phyloP scores from a whole-genome alignment of 2,329 filamentous ascomycete species.

The Fusarium foetens region DNA sequence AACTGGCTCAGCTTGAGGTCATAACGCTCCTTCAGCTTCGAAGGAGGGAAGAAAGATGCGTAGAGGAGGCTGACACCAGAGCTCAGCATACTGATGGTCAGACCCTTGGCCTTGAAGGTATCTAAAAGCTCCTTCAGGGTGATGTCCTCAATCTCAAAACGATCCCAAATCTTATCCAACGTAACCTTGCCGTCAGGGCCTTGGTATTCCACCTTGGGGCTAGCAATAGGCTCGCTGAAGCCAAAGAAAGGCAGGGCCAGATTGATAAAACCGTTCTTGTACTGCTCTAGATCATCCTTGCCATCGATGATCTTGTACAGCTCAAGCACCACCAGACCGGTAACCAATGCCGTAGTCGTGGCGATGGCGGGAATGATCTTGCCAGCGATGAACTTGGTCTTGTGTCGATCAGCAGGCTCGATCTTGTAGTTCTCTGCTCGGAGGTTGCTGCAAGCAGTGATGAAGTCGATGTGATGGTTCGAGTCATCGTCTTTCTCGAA shows the following conservation, averaged over 20 bases:
- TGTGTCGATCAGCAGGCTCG: slow-evolving; percentile 88
- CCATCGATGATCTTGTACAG: slow-evolving; percentile 97
- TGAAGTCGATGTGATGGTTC: slow-evolving; percentile 99
- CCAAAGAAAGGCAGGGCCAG: slow-evolving; percentile 96
- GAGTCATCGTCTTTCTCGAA: slow-evolving; percentile 99
- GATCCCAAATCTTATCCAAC: slow-evolving; percentile 97
- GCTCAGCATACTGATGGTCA: slow-evolving; percentile 91
- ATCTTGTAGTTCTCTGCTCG: slow-evolving; percentile 99
- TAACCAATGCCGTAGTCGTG: slow-evolving; percentile 95
- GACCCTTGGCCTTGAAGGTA: slow-evolving; percentile 81
- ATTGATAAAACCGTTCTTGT: slow-evolving; percentile 99
- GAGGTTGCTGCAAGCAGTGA: slow-evolving; percentile 95
- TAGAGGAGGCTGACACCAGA: slow-evolving; percentile 97
- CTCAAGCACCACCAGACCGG: slow-evolving; percentile 90
- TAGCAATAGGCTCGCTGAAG: slow-evolving; percentile 95
- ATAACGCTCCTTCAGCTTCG: slow-evolving; percentile 83
- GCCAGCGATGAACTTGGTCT: slow-evolving; percentile 99
- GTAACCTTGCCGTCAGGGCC: slow-evolving; percentile 81
- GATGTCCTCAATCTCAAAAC: slow-evolving; percentile 89
- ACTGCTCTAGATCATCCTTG: slow-evolving; percentile 96
- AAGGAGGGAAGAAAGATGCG: slow-evolving; percentile 86
- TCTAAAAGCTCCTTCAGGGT: slow-evolving; percentile 86
- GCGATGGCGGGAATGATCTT: slow-evolving; percentile 99
- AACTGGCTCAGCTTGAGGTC: slow-evolving; percentile 87
- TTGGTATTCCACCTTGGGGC: slow-evolving; percentile 90